Evolutionary conservation across 305 asterid species (phyloP).

Genomic region (Striga hermonthica): DNA sequence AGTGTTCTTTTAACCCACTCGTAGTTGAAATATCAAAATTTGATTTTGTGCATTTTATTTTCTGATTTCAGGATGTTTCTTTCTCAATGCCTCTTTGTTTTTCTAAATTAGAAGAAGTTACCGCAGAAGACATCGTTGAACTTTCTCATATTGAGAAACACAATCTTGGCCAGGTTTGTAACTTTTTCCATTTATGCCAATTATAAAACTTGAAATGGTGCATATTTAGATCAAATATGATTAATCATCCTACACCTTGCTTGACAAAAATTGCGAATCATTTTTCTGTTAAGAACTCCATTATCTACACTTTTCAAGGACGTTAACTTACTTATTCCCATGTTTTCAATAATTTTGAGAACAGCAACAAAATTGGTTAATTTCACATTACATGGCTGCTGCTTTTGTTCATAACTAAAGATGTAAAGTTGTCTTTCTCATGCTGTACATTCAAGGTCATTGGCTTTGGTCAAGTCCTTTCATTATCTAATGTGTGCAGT

Average conservation of each 20-base stretch:
- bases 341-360: not conserved
- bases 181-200: slow-evolving; percentile 25
- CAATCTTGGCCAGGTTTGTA: slow-evolving; percentile 72
- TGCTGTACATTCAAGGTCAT: slow-evolving; percentile 6
- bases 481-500: not conserved
- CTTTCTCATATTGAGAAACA: slow-evolving; percentile 74
- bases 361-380: slow-evolving; percentile 8
- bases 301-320: slow-evolving; percentile 16
- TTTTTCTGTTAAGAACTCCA: slow-evolving; percentile 18
- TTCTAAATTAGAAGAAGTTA: slow-evolving; percentile 72
- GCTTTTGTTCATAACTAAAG: slow-evolving; percentile 19
- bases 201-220: slow-evolving; percentile 14
- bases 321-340: not conserved
- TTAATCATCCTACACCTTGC: slow-evolving; percentile 22
- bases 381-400: slow-evolving; percentile 8
- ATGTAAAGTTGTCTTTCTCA: slow-evolving; percentile 4
- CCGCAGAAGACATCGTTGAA: slow-evolving; percentile 75
- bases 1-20: slow-evolving; percentile 15
- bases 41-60: not conserved
- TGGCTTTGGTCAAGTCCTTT: not conserved
- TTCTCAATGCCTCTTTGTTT: slow-evolving; percentile 89
- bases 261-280: slow-evolving; percentile 12
- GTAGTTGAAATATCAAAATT: slow-evolving; percentile 21
- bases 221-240: slow-evolving; percentile 12
- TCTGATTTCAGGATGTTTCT: slow-evolving; percentile 59